Evolutionary conservation across 129 eudicot species (phyloP), one percentile per base, ranked within the genome.

Genomic region (Flaveria trinervia): DNA sequence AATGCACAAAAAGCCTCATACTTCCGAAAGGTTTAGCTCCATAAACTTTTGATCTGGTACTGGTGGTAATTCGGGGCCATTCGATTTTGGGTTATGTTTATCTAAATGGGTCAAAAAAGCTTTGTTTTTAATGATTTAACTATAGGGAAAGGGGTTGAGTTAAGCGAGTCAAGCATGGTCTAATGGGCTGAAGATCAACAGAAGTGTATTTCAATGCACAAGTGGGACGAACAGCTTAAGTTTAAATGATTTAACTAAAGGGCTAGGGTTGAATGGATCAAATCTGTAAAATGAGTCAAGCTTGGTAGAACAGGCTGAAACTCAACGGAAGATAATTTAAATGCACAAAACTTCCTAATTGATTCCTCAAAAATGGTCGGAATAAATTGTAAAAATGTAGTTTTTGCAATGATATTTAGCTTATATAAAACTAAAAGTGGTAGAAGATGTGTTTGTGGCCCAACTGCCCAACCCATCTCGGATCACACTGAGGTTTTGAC

Each of bases 21-120:
- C 75, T 77, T 84, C 54, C 88, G 93, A 84, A 91, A 86, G 97
- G 98, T 94, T 18, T 79, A 18, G 64, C 73, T 79, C 56, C 49
- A 51, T 60, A 26, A 16, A 22, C 12, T 65, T 46, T 56, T 16
- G 17, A 5, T 66, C 71, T 73, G 44, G 11, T 64, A 54, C 70
- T 41, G 28, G 22, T 70, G 73, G 55, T 12, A 17, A 0, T 65
- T 30, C 57, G 17, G 22, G 45, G 30, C 66, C 52, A 51, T 33
- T 55, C 25, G 9, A 22, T 70, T 70, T 69, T 17, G 15, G 71
- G 71, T n/a, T 65, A 8, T 16, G 26, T 65, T 65, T 41, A 39
- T 39, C 50, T 65, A 12, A 36, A 15, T n/a, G 50, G 46, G 61
- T 25, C 46, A 49, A 9, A 65, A 48, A 33, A 7, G 7, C 17